Evolutionary conservation across 2,329 filamentous ascomycete species (phyloP).

Genomic region (Cordyceps farinosa): DNA sequence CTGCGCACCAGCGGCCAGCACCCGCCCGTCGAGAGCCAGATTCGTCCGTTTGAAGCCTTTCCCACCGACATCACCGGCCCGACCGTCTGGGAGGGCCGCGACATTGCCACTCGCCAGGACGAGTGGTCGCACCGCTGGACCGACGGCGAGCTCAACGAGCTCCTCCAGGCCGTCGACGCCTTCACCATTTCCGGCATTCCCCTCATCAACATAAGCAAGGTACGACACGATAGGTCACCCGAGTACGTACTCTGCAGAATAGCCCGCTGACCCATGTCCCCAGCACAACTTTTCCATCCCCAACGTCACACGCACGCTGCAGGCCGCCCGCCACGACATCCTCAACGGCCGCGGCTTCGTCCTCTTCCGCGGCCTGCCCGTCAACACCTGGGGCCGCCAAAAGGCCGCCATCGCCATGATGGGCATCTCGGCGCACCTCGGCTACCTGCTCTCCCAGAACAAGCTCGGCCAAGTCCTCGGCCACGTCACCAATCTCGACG

Average conservation of each 20-base stretch:
- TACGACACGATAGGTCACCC: not conserved
- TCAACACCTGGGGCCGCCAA: constrained; percentile 67
- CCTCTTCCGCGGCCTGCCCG: constrained; percentile 82
- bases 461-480: constrained; percentile 77
- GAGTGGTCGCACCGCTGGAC: constrained; percentile 72
- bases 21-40: constrained; percentile 59
- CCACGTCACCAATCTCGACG: constrained; percentile 81
- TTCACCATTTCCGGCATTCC: constrained; percentile 64
- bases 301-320: constrained; percentile 30
- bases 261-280: not conserved
- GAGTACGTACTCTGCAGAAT: not conserved
- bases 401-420: constrained; percentile 83
- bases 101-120: constrained; percentile 60
- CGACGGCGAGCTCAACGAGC: constrained; percentile 60
- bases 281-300: constrained; percentile 38
- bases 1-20: constrained; percentile 65
- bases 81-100: constrained; percentile 68
- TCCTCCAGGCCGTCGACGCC: constrained; percentile 62
- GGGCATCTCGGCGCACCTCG: constrained; percentile 76
- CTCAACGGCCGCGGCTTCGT: constrained; percentile 83
- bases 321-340: constrained; percentile 35
- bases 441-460: constrained; percentile 84
- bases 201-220: constrained; percentile 60
- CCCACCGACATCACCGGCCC: constrained; percentile 67
- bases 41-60: constrained; percentile 67